Percentiles rank a stretch among this genome's conserved stretches.
Conservation (phyloP, 2,329 filamentous ascomycete genomes). For the Teratosphaeria nubilosa region DNA sequence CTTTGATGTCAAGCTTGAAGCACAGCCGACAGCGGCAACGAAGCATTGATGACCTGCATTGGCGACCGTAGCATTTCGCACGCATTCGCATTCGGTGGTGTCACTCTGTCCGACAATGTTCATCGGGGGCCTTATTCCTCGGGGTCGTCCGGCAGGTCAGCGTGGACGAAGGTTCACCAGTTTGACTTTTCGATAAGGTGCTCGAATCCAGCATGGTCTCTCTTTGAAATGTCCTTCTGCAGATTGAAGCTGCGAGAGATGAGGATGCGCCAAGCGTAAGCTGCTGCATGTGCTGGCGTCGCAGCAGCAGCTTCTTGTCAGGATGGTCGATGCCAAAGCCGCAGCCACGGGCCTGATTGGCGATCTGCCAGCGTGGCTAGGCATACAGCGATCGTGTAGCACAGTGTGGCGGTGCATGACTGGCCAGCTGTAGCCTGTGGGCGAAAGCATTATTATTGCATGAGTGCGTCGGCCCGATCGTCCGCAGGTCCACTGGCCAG, state of each 20-base stretch:
- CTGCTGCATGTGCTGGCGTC: background rate
- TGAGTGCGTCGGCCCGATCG: background rate
- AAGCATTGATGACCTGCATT: background rate
- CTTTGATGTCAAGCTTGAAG: conserved; percentile 23
- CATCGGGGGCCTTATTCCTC: background rate
- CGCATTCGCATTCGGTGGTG: background rate
- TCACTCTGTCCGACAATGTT: too few species aligned
- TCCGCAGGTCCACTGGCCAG: background rate
- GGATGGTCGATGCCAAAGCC: background rate
- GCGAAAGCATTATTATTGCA: background rate
- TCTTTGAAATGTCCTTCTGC: background rate
- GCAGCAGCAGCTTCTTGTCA: background rate
- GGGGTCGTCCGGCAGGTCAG: background rate
- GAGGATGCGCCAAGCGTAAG: background rate
- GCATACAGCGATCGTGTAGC: background rate
- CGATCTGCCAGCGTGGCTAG: background rate
- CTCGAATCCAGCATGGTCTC: background rate
- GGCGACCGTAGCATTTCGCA: background rate
- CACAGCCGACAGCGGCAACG: background rate
- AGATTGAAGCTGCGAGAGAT: background rate
- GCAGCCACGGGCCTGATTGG: background rate
- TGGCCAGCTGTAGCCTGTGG: background rate
- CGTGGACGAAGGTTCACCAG: background rate
- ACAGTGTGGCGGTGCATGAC: background rate
- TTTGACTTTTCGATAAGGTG: background rate